These are phyloP conservation scores for Eucommia ulmoides DNA, from an alignment of 257 asterid species.

Conservation along the genomic window DNA sequence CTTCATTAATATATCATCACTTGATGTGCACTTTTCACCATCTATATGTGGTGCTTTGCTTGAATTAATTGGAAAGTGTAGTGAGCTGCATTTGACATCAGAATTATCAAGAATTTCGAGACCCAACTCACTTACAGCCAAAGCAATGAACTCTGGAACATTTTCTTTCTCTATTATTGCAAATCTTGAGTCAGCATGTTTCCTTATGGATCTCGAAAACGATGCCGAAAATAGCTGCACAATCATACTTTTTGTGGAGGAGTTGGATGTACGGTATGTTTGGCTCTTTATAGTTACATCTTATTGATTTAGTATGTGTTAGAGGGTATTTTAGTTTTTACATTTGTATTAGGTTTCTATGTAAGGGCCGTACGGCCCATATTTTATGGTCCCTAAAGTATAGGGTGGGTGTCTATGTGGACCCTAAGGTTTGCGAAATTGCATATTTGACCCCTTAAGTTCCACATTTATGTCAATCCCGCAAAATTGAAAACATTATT, in stretches of 20 bases:
- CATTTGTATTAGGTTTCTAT: too few species aligned
- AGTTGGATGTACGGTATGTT: slow-evolving; percentile 49
- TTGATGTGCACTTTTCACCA: slow-evolving; percentile 58
- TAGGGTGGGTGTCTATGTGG: too few species aligned
- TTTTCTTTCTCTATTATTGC: slow-evolving; percentile 51
- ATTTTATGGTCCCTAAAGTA: too few species aligned
- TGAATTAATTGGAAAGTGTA: slow-evolving; percentile 33
- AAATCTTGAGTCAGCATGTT: slow-evolving; percentile 31
- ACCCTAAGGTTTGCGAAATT: too few species aligned
- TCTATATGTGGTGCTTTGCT: slow-evolving; percentile 36
- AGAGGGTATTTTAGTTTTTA: too few species aligned
- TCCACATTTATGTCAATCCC: too few species aligned
- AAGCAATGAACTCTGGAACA: slow-evolving; percentile 13
- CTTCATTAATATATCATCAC: slow-evolving; percentile 43
- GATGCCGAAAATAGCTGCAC: slow-evolving; percentile 38
- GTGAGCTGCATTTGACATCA: slow-evolving; percentile 26
- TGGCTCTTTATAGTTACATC: too few species aligned
- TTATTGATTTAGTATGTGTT: too few species aligned
- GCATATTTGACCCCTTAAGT: too few species aligned
- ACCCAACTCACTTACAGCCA: slow-evolving; percentile 21
- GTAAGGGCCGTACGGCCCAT: too few species aligned
- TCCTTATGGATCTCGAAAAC: slow-evolving; percentile 62
- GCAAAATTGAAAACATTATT: too few species aligned
- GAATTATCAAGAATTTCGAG: slow-evolving; percentile 18
- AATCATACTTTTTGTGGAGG: slow-evolving; percentile 33